Conservation (phyloP, 371 early-diverging fungal genomes). For the Rhizomucor pusillus region DNA sequence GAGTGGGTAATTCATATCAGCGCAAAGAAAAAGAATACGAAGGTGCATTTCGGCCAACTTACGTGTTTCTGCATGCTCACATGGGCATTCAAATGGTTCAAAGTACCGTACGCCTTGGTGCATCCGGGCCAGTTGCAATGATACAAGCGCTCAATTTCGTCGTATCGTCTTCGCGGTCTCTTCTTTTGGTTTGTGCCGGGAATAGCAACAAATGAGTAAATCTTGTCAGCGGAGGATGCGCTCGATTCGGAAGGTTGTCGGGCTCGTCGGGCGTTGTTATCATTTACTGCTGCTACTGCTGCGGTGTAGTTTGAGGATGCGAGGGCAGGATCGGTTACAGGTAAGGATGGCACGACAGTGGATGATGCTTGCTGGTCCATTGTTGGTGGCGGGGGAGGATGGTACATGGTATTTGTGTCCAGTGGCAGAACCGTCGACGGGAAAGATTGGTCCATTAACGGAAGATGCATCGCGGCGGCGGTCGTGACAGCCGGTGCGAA, state of each 20-base stretch:
- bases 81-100: constrained; percentile 74
- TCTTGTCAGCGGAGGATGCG: constrained; percentile 40
- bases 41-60: constrained; percentile 12
- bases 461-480: background rate
- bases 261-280: constrained; percentile 12
- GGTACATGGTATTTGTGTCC: constrained; percentile 1
- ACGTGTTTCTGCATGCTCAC: constrained; percentile 75
- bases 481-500: background rate
- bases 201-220: constrained; percentile 64
- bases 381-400: no score
- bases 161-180: constrained; percentile 62
- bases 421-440: background rate
- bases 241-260: constrained; percentile 36
- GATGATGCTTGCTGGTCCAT: background rate
- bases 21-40: constrained; percentile 1
- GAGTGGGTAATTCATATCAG: background rate
- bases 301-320: constrained; percentile 7
- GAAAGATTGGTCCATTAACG: constrained; percentile 1
- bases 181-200: constrained; percentile 65
- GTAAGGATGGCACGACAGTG: background rate
- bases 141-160: constrained; percentile 71
- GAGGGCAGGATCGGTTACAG: background rate
- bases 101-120: constrained; percentile 68
- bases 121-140: constrained; percentile 64
- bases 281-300: constrained; percentile 5